Conservation (phyloP, 331 rosid species). For the Pyracantha coccinea region DNA sequence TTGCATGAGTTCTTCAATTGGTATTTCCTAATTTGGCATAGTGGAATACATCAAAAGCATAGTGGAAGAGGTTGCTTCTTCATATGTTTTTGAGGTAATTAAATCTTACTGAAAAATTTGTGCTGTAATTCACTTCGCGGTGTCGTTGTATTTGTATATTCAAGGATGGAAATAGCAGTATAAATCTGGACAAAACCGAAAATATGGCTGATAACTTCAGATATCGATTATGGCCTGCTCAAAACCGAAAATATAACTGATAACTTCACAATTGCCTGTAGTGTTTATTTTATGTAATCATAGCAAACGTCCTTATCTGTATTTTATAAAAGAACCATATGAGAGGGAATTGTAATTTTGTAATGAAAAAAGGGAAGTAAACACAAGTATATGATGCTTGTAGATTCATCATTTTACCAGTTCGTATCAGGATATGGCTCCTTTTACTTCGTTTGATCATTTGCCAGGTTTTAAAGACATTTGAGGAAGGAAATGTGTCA, state of each 20-base stretch:
- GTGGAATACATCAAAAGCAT: slow-evolving; percentile 18
- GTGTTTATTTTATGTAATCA: background rate
- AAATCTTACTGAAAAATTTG: background rate
- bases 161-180: background rate
- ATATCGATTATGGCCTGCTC: background rate
- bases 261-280: background rate
- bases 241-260: background rate
- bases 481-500: no score
- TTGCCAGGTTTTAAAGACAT: no score
- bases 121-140: background rate
- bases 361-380: background rate
- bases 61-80: slow-evolving; percentile 30
- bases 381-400: background rate
- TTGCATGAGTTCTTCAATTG: no score
- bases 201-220: background rate
- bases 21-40: no score
- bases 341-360: background rate
- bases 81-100: slow-evolving; percentile 68
- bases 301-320: background rate
- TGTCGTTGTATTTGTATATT: background rate
- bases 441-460: no score
- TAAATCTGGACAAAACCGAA: background rate
- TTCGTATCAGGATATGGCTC: background rate
- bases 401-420: background rate
- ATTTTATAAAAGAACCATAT: background rate